phyloP scores from a whole-genome alignment of 352 stramenopile species.

The Thraustochytrium sp. region DNA sequence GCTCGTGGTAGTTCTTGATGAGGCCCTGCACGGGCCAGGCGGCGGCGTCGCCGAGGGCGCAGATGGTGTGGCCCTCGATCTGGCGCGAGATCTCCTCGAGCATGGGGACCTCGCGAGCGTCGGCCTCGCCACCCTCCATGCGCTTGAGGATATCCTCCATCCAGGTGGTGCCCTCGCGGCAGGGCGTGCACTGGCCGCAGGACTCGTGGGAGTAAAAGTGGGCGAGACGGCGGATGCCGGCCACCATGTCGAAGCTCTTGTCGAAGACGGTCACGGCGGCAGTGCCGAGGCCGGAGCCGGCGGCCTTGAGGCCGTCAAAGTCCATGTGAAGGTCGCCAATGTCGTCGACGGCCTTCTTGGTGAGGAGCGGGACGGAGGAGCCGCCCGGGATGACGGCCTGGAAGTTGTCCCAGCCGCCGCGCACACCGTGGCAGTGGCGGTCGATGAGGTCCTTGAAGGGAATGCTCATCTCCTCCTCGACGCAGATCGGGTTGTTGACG shows the following conservation, averaged over 20 bases:
- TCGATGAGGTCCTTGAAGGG: constrained; percentile 96
- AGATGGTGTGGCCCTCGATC: constrained; percentile 99
- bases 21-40: constrained; percentile 98
- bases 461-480: constrained; percentile 98
- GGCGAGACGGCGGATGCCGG: constrained; percentile 91
- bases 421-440: constrained; percentile 95
- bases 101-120: constrained; percentile 98
- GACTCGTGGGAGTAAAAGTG: constrained; percentile 99
- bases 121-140: constrained; percentile 95
- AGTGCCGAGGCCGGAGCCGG: constrained; percentile 91
- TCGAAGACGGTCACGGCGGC: constrained; percentile 99
- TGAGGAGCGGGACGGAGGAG: constrained; percentile 50
- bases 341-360: constrained; percentile 77
- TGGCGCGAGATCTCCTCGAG: constrained; percentile 97
- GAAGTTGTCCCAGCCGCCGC: constrained; percentile 96
- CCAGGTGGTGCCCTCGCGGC: constrained; percentile 93
- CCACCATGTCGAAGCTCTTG: constrained; percentile 98
- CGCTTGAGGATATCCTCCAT: constrained; percentile 94
- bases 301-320: constrained; percentile 96
- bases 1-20: constrained; percentile 96
- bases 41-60: constrained; percentile 94
- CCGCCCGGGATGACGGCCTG: constrained; percentile 94
- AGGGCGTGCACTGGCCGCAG: constrained; percentile 98
- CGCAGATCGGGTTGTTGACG: constrained; percentile 97
- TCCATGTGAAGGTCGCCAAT: constrained; percentile 99